Base-by-base conservation (phyloP, 2,329 filamentous ascomycete species). In the Chalaropsis thielavioides region DNA sequence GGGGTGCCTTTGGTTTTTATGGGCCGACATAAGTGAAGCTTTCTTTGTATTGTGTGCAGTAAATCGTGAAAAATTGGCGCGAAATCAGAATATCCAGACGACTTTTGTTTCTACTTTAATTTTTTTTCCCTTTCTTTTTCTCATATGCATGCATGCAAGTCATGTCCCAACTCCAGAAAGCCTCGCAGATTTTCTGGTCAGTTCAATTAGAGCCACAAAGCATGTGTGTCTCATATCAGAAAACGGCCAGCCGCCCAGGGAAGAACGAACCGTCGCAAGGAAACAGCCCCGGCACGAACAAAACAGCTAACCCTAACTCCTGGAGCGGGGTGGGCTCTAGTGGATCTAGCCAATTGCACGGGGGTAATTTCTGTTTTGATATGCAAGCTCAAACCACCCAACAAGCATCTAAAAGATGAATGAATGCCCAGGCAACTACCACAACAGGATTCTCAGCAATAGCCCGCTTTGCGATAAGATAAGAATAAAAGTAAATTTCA, bases 381-480 rank as follows among this genome's bases (percentile, higher is more conserved):
- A 61, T 31, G 35, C 27, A 35, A 35, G 56, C 27, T 38, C 13
- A 61, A 27, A n/a, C 35, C 31, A 56, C 22, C 17, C 22, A 56
- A 31, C 51, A 13, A 56, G 22, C 51, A 17, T 35, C 31, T 35
- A 13, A 19, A 56, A 17, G 10, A 8, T 8, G 8, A 38, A 8
- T 8, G 8, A 38, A 38, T 10, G 4, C 35, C 4, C 24, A 51
- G 46, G 46, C 22, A 51, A 27, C 46, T 51, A 22, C 46, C 24
- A 51, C 11, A 51, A 24, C 19, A 51, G 46, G 46, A 51, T 58
- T 11, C 27, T 38, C 31, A 35, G 17, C 54, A 58, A 38, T 5
- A 58, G 54, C 46, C 46, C 46, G 46, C 51, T 64, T 38, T 35
- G 40, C 62, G 62, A 64, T 64, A 64, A 64, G 62, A 64, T 64